Percentiles rank a stretch among this genome's conserved stretches.
phyloP scores from a whole-genome alignment of 106 monocot genomes.

The Allium sativum region DNA sequence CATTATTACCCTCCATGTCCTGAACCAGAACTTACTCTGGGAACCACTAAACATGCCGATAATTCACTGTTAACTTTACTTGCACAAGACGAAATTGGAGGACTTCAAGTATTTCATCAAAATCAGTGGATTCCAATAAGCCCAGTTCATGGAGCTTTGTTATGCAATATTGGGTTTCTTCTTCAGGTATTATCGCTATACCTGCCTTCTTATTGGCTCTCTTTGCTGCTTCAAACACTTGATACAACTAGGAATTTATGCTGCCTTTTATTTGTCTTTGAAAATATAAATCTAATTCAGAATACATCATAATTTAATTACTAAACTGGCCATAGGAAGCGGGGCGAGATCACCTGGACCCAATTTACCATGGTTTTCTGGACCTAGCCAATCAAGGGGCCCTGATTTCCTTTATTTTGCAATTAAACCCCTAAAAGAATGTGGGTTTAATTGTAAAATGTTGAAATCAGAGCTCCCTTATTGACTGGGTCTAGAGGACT shows the following conservation, averaged over 20 bases:
- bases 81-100: constrained; percentile 58
- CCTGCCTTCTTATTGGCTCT: not conserved
- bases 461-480: no score
- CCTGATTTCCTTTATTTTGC: no score
- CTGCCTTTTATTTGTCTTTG: no score
- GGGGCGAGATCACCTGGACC: no score
- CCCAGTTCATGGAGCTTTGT: constrained; percentile 30
- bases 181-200: constrained; percentile 30
- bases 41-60: constrained; percentile 49
- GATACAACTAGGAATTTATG: not conserved
- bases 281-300: no score
- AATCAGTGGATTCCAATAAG: constrained; percentile 40
- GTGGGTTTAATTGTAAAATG: no score
- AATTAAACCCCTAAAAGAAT: no score
- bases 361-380: no score
- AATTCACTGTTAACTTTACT: constrained; percentile 51
- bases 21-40: constrained; percentile 53
- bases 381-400: no score
- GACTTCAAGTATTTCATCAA: constrained; percentile 49
- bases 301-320: no score
- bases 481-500: no score
- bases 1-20: constrained; percentile 82
- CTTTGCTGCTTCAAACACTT: not conserved
- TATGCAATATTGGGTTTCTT: constrained; percentile 62
- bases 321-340: no score